Base-by-base conservation (phyloP, 371 early-diverging fungal genomes). In the Mycotypha africana region DNA sequence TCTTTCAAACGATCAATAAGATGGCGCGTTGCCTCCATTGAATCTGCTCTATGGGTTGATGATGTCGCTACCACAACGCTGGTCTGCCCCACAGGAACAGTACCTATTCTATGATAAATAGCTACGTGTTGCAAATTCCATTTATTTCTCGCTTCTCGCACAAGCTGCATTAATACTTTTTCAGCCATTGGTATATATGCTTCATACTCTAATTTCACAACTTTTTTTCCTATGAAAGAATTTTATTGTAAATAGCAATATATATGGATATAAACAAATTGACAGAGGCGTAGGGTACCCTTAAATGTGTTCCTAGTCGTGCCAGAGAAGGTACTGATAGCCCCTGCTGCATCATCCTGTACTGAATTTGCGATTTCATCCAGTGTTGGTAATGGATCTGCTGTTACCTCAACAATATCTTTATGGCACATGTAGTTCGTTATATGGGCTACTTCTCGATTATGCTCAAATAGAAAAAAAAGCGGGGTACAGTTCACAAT, bases 1-100 rank as follows among this genome's bases (percentile, higher is more conserved):
- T 63, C 80, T 56, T 95, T 95, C 12, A 95, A 71, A 37, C 82
- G 77, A 51, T 95, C 89, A 47, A 95, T 89, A 37, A 92, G 62
- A 71, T 79, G 92, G 35, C 79, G 78, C 0, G 83, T 79, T 1
- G 93, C 86, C 22, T 78, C 76, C 23, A 93, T 58, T 0, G 86
- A 86, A 38, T 86, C 90, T 14, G 65, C 66, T 14, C 95, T 70
- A 54, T 93, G 93, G 1, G 81, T 82, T 2, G 86, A 82, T 1
- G 88, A 85, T 8, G 81, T 84, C 0, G 88, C 91, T 20, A 93
- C 79, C 14, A 91, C 64, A 3, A 93, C 91, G 55, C 86, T 85
- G 11, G 77, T 79, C 58, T 90, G 79, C 1, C 89, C 90, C 6
- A 88, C 88, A 5, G 88, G 85, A 0, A 91, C 91, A 7, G 57